A percentile compares a stretch with the other conserved stretches of the same genome.
Evolutionary conservation across 495 filamentous ascomycete species (phyloP).

Genomic region (Aspergillus saccharolyticus): DNA sequence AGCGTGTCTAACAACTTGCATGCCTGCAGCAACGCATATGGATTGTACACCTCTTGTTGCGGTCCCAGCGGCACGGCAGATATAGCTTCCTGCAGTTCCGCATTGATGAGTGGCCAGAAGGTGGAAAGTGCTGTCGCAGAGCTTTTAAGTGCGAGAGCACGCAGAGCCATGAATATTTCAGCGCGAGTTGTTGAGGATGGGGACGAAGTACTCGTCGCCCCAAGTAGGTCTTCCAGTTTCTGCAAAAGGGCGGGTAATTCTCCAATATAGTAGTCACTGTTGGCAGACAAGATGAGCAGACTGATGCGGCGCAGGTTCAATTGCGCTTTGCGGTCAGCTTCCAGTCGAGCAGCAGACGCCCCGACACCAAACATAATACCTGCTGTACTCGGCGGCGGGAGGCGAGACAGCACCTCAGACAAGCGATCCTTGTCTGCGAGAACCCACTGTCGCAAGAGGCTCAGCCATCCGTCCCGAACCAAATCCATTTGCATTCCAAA

Average conservation of each 20-base stretch:
- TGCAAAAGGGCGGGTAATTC: slow-evolving; percentile 70
- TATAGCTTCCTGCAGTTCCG: slow-evolving; percentile 78
- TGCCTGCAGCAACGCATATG: slow-evolving; percentile 72
- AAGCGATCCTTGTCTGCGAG: slow-evolving; percentile 84
- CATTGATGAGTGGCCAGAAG: slow-evolving; percentile 86
- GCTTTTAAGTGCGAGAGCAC: slow-evolving; percentile 70
- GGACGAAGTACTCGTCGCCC: slow-evolving; percentile 82
- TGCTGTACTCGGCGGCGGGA: slow-evolving; percentile 84
- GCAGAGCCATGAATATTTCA: slow-evolving; percentile 84
- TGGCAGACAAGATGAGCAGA: slow-evolving; percentile 67
- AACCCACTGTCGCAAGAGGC: slow-evolving; percentile 75
- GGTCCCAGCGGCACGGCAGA: slow-evolving; percentile 66
- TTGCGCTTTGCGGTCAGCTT: slow-evolving; percentile 91
- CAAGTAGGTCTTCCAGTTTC: slow-evolving; percentile 79
- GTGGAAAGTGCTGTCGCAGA: slow-evolving; percentile 71
- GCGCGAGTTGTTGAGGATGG: slow-evolving; percentile 85
- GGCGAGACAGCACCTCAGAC: slow-evolving; percentile 68
- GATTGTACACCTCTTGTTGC: slow-evolving; percentile 72
- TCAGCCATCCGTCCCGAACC: slow-evolving; percentile 72
- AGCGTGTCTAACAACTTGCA: slow-evolving; percentile 88
- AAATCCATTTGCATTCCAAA: slow-evolving; percentile 63
- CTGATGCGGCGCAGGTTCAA: slow-evolving; percentile 83
- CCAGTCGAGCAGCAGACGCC: slow-evolving; percentile 85
- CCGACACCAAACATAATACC: slow-evolving; percentile 98
- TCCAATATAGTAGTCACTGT: slow-evolving; percentile 69